Base-by-base conservation (phyloP, 1,284 basidiomycete genomes). In the Ustilago loliicola region DNA sequence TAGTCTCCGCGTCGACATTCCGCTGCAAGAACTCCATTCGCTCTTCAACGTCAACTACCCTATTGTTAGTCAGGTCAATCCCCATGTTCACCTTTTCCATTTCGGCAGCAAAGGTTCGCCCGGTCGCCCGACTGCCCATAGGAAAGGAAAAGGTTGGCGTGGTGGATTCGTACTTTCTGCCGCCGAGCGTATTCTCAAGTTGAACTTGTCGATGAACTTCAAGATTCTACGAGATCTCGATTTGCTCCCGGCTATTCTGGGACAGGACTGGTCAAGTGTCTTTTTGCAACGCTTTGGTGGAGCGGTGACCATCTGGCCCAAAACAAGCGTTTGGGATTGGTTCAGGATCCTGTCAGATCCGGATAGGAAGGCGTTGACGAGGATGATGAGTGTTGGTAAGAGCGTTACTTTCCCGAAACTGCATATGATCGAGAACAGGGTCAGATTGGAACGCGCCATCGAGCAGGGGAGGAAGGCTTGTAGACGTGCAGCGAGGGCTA, bases 1-100 rank as follows among this genome's bases (percentile, higher is more conserved):
- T 19, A 74, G 68, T 38, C 67, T 86, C 11, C 78, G 85, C 72
- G 95, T 98, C 63, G 96, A 99, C 86, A 98, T 99, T 72, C 96
- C 96, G 2, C 89, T 98, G 13, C 94, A 96, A 86, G 90, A 92
- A 47, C 89, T 98, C 34, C 96, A 98, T 84, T 77, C 87, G 8
- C 80, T 85, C 32, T 87, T 80, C 77, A 94, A 88, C 71, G 95
- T 97, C 69, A 98, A 95, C 75, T 93, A 97, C 86, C 93, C 94
- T 1, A 93, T 98, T 55, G 96, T 99, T 38, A 95, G 94, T 0
- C 96, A 96, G 88, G 95, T 94, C 32, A 99, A 98, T 83, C 96
- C 96, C 0, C 97, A 99, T 86, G 94, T 99, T 13, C 96, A 98
- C 87, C 83, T 98, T n/a, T 99, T 99, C 88, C 96, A 97, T 88